phyloP scores from a whole-genome alignment of 2,329 filamentous ascomycete genomes.

The Endothia cerciana region DNA sequence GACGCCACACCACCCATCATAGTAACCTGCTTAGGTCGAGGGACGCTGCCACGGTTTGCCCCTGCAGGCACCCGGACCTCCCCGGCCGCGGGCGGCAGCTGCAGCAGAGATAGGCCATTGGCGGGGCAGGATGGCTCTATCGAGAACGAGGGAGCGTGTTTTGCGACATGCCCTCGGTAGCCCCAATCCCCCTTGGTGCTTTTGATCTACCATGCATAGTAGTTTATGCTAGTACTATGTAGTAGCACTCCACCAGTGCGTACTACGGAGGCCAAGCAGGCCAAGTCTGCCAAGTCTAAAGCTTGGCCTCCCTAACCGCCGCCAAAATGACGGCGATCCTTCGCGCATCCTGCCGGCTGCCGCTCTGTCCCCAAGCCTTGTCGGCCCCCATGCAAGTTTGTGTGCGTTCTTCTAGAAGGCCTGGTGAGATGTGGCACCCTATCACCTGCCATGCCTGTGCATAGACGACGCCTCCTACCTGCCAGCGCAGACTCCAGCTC shows the following conservation, averaged over 20 bases:
- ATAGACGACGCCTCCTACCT: neutral
- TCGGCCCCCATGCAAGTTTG: neutral
- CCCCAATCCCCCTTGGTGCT: no score
- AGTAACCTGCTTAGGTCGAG: no score
- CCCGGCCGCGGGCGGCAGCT: neutral
- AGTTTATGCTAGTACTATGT: no score
- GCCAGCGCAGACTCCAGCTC: neutral
- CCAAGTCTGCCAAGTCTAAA: slow-evolving; percentile 5
- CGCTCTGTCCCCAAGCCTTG: no score
- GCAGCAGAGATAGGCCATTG: neutral
- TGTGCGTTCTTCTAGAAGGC: slow-evolving; percentile 3
- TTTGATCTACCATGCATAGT: no score
- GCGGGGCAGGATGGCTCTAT: neutral
- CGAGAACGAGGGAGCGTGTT: no score
- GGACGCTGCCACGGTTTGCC: no score
- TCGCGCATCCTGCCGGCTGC: no score
- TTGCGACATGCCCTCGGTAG: no score
- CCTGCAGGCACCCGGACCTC: no score
- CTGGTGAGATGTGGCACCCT: neutral
- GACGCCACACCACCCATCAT: no score
- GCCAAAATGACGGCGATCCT: no score
- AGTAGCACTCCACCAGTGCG: neutral
- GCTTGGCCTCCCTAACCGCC: neutral
- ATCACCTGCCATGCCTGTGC: neutral
- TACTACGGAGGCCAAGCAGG: neutral